phyloP scores from a whole-genome alignment of 176 grass and related monocot genomes.

The maize (Zea mays) region Zm-B73-REFERENCE-NAM-5.0 NC_050096.1:8254501-8255000 shows the following conservation, averaged over 20 bases:
- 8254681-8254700: slow-evolving; percentile 72
- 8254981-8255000: slow-evolving; percentile 39
- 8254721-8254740: slow-evolving; percentile 49
- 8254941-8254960: slow-evolving; percentile 51
- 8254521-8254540: not conserved
- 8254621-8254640: not conserved
- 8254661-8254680: slow-evolving; percentile 67
- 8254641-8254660: slow-evolving; percentile 16
- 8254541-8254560: not conserved
- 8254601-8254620: slow-evolving; percentile 20
- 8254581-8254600: not conserved
- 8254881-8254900: slow-evolving; percentile 13
- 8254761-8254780: slow-evolving; percentile 31
- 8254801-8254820: slow-evolving; percentile 38
- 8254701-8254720: slow-evolving; percentile 54
- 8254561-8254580: not conserved
- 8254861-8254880: not conserved
- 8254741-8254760: slow-evolving; percentile 44
- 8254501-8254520: not conserved
- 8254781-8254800: slow-evolving; percentile 42
- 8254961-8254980: slow-evolving; percentile 40
- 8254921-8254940: slow-evolving; percentile 45
- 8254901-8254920: slow-evolving; percentile 59
- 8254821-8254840: slow-evolving; percentile 27
- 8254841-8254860: slow-evolving; percentile 20